These are phyloP conservation scores for Boletus pseudopeckii DNA, from an alignment of 768 basidiomycete species.

Conservation along the genomic window DNA sequence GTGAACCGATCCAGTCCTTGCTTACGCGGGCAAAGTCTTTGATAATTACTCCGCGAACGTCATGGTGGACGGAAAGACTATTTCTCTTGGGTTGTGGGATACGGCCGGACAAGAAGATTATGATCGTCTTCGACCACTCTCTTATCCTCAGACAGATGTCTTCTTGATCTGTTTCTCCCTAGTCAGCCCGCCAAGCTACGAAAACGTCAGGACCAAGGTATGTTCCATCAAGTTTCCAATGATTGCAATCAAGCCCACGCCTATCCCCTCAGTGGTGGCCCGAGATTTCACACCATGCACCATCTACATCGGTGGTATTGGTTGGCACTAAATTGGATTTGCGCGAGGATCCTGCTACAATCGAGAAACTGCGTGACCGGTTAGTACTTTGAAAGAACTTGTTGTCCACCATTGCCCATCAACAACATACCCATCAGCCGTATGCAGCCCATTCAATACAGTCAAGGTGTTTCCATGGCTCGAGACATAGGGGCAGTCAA, in stretches of 20 bases:
- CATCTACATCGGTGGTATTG: slow-evolving; percentile 86
- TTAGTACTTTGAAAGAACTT: slow-evolving; percentile 32
- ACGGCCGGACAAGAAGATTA: slow-evolving; percentile 99
- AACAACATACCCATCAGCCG: slow-evolving; percentile 46
- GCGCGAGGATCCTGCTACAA: slow-evolving; percentile 89
- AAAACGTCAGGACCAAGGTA: slow-evolving; percentile 98
- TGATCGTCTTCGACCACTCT: slow-evolving; percentile 93
- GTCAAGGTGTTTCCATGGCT: slow-evolving; percentile 85
- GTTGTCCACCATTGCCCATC: slow-evolving; percentile 4
- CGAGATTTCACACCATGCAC: slow-evolving; percentile 96
- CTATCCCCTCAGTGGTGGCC: slow-evolving; percentile 74
- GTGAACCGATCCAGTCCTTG: neutral
- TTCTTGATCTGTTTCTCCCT: slow-evolving; percentile 99
- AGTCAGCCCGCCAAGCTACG: slow-evolving; percentile 96
- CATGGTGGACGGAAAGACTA: slow-evolving; percentile 98
- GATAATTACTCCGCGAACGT: slow-evolving; percentile 99
- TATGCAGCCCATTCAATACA: slow-evolving; percentile 92
- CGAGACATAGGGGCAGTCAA: slow-evolving; percentile 95
- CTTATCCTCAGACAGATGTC: slow-evolving; percentile 98
- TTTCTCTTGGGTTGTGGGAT: slow-evolving; percentile 98
- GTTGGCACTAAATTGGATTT: slow-evolving; percentile 98
- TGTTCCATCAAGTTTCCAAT: slow-evolving; percentile 22
- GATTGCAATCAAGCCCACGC: slow-evolving; percentile 3
- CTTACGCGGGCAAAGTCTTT: slow-evolving; percentile 59
- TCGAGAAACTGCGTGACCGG: slow-evolving; percentile 92